These are phyloP conservation scores for Populus euphratica DNA, from an alignment of 345 rosid species.

Conservation along the genomic window DNA sequence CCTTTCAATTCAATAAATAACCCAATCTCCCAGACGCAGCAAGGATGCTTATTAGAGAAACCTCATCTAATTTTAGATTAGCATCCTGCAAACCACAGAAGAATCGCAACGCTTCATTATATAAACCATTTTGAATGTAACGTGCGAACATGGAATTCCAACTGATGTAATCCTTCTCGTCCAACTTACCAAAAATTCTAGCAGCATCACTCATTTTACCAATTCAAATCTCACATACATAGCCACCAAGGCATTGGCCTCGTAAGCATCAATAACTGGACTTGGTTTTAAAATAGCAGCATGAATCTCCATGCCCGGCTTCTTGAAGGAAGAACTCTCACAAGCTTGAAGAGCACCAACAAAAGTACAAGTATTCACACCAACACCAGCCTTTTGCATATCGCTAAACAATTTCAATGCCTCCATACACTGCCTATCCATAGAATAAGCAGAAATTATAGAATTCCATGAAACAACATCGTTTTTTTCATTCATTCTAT, in stretches of 20 bases:
- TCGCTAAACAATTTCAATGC: slow-evolving; percentile 55
- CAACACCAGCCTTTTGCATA: slow-evolving; percentile 49
- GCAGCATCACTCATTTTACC: slow-evolving; percentile 20
- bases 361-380: slow-evolving; percentile 43
- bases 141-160: slow-evolving; percentile 32
- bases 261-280: slow-evolving; percentile 15
- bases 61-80: slow-evolving; percentile 52
- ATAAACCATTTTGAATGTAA: slow-evolving; percentile 36
- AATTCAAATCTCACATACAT: slow-evolving; percentile 4
- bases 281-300: slow-evolving; percentile 55
- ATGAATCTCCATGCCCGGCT: slow-evolving; percentile 67
- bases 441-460: slow-evolving; percentile 57
- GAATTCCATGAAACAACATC: slow-evolving; percentile 83
- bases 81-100: slow-evolving; percentile 43
- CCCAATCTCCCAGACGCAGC: slow-evolving; percentile 59
- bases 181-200: slow-evolving; percentile 15
- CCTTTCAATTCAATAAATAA: slow-evolving; percentile 62
- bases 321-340: slow-evolving; percentile 39
- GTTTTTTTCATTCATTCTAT: slow-evolving; percentile 34
- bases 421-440: slow-evolving; percentile 43
- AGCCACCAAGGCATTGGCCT: slow-evolving; percentile 16
- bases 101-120: slow-evolving; percentile 44
- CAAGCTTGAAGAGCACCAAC: slow-evolving; percentile 77
- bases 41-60: slow-evolving; percentile 48
- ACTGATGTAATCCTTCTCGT: slow-evolving; percentile 13